A percentile compares a stretch with the other conserved stretches of the same genome.
Conservation (phyloP, 805 yeast species). For the Candida succiphila region DNA sequence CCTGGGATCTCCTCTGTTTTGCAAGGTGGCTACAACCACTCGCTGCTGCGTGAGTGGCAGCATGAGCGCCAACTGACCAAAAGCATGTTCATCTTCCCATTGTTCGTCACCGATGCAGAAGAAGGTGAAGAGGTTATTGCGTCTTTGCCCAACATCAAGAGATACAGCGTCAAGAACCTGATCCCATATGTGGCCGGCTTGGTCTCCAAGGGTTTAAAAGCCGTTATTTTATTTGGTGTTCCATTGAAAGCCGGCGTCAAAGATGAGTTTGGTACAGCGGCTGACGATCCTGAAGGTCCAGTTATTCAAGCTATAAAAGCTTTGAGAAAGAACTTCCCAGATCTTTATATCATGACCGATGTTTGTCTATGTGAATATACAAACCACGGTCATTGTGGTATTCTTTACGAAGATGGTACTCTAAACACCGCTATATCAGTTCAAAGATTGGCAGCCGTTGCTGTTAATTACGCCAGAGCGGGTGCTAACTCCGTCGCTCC, state of each 20-base stretch:
- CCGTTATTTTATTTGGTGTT: conserved; percentile 91
- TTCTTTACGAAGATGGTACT: conserved; percentile 77
- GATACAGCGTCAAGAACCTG: conserved; percentile 77
- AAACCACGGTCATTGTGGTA: conserved; percentile 96
- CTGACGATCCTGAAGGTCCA: conserved; percentile 95
- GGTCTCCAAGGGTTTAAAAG: conserved; percentile 69
- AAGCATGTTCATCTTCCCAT: conserved; percentile 86
- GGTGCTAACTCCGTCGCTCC: conserved; percentile 97
- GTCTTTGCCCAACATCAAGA: conserved; percentile 78
- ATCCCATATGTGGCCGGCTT: conserved; percentile 60
- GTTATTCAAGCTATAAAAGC: conserved; percentile 72
- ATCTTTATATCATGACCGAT: conserved; percentile 81
- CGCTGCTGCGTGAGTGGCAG: conserved; percentile 87
- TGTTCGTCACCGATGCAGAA: conserved; percentile 71
- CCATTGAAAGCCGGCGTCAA: conserved; percentile 67
- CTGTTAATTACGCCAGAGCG: conserved; percentile 89
- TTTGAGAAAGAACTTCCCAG: conserved; percentile 62
- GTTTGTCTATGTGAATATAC: conserved; percentile 97
- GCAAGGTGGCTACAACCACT: conserved; percentile 93
- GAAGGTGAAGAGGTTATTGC: conserved; percentile 72
- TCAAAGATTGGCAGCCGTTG: conserved; percentile 83
- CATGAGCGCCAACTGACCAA: conserved; percentile 73
- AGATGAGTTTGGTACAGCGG: conserved; percentile 77
- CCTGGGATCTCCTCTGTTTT: conserved; percentile 66
- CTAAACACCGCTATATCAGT: conserved; percentile 70